Base-by-base conservation (phyloP, 805 yeast species). In the Candida maris region DNA sequence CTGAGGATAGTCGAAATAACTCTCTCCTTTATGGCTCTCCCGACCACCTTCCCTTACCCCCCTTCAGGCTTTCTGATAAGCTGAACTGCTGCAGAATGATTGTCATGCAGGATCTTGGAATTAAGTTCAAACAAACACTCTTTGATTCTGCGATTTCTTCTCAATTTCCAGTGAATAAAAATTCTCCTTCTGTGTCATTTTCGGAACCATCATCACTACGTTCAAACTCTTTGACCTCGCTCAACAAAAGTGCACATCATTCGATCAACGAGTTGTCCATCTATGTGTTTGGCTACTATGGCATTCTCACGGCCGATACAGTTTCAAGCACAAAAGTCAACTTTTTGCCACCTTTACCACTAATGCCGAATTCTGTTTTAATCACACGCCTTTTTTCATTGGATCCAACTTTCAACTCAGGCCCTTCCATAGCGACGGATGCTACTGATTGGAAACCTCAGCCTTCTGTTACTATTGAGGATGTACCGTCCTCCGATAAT, bases 251-350 rank as follows among this genome's bases (percentile, higher is more conserved):
- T 12, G 56, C 57, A 3, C 60, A 64, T 36, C 77, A 74, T 42
- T 62, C 68, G 13, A 44, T 61, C 16, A 59, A 56, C 37, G 79
- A 75, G 40, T 46, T 75, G 15, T 65, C 71, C 19, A 71, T 70
- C 38, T 71, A 66, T 45, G 72, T 75, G 73, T 75, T 75, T 54
- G 81, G 81, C 9, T 69, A 73, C 34, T 51, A 52, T 36, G 80
- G 81, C 1, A 57, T 75, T 21, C 74, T 77, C 6, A 57, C 71
- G 6, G 71, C 64, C 39, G 78, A 75, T 37, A 54, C 62, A 13
- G 59, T 61, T 14, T 53, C 65, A 16, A 54, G 67, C 9, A 70
- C 75, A 4, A 75, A 75, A 42, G 48, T 75, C 2, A 79, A 75
- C 51, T 44, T 60, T 29, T 52, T 75, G 13, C 78, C 78, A 1